Base-by-base conservation (phyloP, 345 rosid species). In the Salix udensis region DNA sequence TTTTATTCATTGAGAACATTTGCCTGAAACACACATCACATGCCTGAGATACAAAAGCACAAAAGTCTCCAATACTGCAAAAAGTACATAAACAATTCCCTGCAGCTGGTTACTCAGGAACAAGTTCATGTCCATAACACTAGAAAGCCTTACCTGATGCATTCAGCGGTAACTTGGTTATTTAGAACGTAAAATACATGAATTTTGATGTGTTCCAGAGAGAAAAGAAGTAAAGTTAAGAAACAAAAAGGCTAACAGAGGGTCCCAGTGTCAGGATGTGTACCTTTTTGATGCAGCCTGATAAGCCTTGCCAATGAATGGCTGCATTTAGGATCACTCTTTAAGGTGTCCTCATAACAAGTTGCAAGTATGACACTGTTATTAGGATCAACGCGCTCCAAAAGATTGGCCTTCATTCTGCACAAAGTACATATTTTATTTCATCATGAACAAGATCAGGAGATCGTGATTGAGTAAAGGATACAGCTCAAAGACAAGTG, bases 271-370 rank as follows among this genome's bases (percentile, higher is more conserved):
- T 60, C 10, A 5, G 65, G 12, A 6, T 60, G 26, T 42, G 12
- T 82, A 90, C 97, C 93, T 67, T 84, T 69, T 67, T 79, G 82
- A 86, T 84, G 89, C 87, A 93, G 82, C 76, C 65, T 81, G 61
- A 90, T 66, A 76, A 95, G 96, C 84, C 79, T 90, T 58, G 87
- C 86, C 79, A 95, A 30, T 21, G 92, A 81, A 72, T 79, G 74
- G 52, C 50, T 37, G 79, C 94, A 90, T 46, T 84, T 77, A 48
- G 97, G 97, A 87, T 93, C 97, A 81, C 82, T 90, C 84, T 89
- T 88, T 71, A 93, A 84, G 80, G 84, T 72, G 67, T 86, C 89
- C 86, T 95, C 96, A 76, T 85, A 89, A 81, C 85, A 86, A 39
- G 86, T 83, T 24, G 89, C 80, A 4, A 89, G 85, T 71, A 64